These are phyloP conservation scores for Geotrichum reessii DNA, from an alignment of 1,139 yeast genomes.

Conservation along the genomic window DNA sequence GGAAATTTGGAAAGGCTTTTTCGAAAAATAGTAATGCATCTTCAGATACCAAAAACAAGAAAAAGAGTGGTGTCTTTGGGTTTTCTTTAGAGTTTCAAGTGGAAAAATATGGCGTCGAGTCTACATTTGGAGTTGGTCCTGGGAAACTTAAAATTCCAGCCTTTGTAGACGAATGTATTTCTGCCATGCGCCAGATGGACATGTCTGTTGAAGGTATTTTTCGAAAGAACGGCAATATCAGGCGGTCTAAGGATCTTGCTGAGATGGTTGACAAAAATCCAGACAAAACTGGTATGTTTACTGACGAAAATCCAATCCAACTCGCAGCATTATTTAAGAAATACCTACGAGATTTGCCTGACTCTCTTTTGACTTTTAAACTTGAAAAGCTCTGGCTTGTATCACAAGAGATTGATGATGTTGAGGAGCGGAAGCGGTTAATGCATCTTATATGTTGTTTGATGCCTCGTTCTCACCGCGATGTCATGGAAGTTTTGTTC, in stretches of 20 bases:
- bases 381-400: constrained; percentile 77
- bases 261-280: constrained; percentile 74
- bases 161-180: constrained; percentile 77
- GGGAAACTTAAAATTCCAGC: constrained; percentile 70
- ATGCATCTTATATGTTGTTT: constrained; percentile 70
- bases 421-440: constrained; percentile 48
- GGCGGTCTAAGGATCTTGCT: constrained; percentile 67
- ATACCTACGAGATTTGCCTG: constrained; percentile 87
- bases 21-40: constrained; percentile 32
- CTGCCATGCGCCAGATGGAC: constrained; percentile 82
- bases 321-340: constrained; percentile 90
- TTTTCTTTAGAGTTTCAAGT: constrained; percentile 67
- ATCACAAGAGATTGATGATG: constrained; percentile 52
- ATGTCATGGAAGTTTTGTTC: constrained; percentile 77
- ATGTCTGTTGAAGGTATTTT: constrained; percentile 96
- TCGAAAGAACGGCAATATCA: constrained; percentile 92
- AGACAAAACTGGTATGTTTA: constrained; percentile 62
- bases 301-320: constrained; percentile 81
- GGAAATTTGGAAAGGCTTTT: constrained; percentile 49
- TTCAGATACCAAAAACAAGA: constrained; percentile 22
- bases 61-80: constrained; percentile 61
- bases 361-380: constrained; percentile 74
- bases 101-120: constrained; percentile 74
- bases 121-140: constrained; percentile 85
- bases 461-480: constrained; percentile 78